These are phyloP conservation scores for Radiomyces spectabilis DNA, from an alignment of 192 early-diverging fungal species.

Conservation along the genomic window DNA sequence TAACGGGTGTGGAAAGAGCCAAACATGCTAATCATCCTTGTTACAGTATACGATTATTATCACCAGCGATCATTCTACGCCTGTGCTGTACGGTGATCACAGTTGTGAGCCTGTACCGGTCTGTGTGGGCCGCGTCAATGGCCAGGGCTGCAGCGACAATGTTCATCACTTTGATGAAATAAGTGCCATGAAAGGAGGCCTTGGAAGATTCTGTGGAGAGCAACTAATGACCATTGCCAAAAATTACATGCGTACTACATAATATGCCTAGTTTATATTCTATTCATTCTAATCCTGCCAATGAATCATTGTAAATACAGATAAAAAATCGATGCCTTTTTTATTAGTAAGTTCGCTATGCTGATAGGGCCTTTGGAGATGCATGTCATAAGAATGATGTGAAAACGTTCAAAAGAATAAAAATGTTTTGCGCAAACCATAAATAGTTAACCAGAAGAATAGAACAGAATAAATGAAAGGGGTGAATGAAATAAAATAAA, in stretches of 20 bases:
- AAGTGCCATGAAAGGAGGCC: background rate
- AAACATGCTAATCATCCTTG: background rate
- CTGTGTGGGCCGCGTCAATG: conserved; percentile 1
- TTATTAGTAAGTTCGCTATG: no score
- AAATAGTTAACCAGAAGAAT: background rate
- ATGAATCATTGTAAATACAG: no score
- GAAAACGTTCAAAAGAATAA: no score
- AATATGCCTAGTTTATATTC: no score
- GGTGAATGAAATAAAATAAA: no score
- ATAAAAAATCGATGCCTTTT: no score
- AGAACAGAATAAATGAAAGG: background rate
- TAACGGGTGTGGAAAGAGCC: background rate
- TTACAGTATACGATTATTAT: conserved; percentile 16
- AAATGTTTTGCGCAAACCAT: no score
- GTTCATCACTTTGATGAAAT: conserved; percentile 13
- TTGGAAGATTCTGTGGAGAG: conserved; percentile 8
- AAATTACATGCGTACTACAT: background rate
- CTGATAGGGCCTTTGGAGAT: no score
- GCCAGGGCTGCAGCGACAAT: background rate
- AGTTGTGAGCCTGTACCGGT: conserved; percentile 28
- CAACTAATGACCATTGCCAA: conserved; percentile 7
- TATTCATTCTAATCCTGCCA: no score
- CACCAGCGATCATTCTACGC: conserved; percentile 28
- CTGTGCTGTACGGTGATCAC: conserved; percentile 25
- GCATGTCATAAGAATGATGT: no score